These are phyloP conservation scores for Clonostachys rhizophaga DNA, from an alignment of 2,329 filamentous ascomycete genomes.

Conservation along the genomic window DNA sequence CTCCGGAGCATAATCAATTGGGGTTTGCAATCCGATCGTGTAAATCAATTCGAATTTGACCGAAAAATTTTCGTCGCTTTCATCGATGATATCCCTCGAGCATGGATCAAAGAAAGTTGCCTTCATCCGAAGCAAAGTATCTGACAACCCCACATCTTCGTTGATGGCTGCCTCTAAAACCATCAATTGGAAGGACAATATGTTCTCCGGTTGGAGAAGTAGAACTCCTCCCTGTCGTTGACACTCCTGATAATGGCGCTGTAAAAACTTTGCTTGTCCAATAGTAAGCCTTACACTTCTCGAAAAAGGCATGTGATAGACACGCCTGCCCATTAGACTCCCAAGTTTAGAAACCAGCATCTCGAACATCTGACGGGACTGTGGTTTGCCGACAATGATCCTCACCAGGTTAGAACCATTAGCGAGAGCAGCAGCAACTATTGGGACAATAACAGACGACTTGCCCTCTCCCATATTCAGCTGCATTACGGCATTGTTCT, in stretches of 20 bases:
- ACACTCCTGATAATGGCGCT: conserved; percentile 16
- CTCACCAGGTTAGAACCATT: conserved; percentile 40
- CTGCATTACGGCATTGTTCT: conserved; percentile 55
- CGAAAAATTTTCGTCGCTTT: conserved; percentile 52
- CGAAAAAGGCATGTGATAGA: conserved; percentile 2
- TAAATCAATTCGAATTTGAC: conserved; percentile 54
- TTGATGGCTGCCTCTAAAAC: conserved; percentile 46
- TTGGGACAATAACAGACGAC: conserved; percentile 47
- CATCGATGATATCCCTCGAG: conserved; percentile 60
- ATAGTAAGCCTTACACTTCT: background rate
- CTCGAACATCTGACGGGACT: conserved; percentile 53
- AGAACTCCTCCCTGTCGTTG: conserved; percentile 43
- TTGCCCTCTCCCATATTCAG: conserved; percentile 62
- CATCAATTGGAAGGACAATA: conserved; percentile 61
- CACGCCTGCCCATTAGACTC: conserved; percentile 1
- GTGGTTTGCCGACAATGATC: conserved; percentile 50
- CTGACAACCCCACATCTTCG: conserved; percentile 41
- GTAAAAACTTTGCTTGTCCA: background rate
- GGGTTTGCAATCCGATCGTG: conserved; percentile 40
- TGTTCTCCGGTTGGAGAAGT: conserved; percentile 57
- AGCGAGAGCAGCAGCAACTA: conserved; percentile 40
- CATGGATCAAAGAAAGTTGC: conserved; percentile 5
- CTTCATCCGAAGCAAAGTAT: conserved; percentile 44
- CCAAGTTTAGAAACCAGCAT: conserved; percentile 39
- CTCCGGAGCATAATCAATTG: conserved; percentile 46